Percentiles rank a stretch among this genome's conserved stretches.
phyloP scores from a whole-genome alignment of 257 asterid genomes.

The Plectranthus barbatus region DNA sequence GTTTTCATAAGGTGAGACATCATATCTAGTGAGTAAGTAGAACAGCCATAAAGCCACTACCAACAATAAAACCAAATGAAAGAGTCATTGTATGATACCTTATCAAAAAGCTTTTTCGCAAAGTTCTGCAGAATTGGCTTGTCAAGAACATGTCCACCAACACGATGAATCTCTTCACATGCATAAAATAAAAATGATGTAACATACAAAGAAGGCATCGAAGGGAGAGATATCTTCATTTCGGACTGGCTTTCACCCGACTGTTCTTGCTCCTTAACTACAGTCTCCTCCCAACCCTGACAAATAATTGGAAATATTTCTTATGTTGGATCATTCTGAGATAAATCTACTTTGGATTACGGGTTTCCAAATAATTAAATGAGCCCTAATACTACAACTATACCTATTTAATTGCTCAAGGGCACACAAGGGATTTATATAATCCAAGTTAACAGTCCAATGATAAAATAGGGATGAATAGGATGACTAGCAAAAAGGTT shows the following conservation, averaged over 20 bases:
- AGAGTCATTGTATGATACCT: conserved; percentile 40
- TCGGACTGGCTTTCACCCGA: conserved; percentile 61
- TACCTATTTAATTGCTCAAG: neutral
- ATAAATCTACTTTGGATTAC: neutral
- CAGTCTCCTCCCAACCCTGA: conserved; percentile 98
- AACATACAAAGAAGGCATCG: conserved; percentile 85
- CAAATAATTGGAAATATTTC: conserved; percentile 16
- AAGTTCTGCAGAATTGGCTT: conserved; percentile 74
- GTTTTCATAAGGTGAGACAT: conserved; percentile 4
- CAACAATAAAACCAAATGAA: neutral
- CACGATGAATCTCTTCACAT: conserved; percentile 92
- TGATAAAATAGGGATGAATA: conserved; percentile 1
- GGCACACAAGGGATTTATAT: conserved; percentile 3
- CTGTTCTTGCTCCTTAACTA: conserved; percentile 81
- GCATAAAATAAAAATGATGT: conserved; percentile 73
- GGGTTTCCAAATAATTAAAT: neutral
- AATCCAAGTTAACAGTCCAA: neutral
- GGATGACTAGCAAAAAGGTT: conserved; percentile 10
- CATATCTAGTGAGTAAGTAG: neutral
- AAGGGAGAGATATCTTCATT: conserved; percentile 86
- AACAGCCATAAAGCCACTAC: neutral
- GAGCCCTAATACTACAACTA: conserved; percentile 1
- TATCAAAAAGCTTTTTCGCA: conserved; percentile 60
- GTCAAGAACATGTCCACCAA: conserved; percentile 95
- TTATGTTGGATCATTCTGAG: neutral